Evolutionary conservation across 495 filamentous ascomycete species (phyloP).

Genomic region (Podospora pseudocomata): DNA sequence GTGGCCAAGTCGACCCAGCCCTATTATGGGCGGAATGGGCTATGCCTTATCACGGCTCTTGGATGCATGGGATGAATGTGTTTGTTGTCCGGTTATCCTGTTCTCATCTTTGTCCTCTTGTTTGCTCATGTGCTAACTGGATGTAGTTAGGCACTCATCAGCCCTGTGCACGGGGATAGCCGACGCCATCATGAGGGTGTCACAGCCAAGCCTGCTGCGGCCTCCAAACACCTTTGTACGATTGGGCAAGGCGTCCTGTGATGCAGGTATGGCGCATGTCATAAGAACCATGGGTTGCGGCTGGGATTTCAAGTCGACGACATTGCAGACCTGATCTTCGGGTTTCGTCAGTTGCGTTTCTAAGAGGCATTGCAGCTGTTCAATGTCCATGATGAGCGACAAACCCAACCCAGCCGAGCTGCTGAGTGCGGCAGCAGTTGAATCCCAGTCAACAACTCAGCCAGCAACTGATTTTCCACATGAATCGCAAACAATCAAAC

Average conservation of each 20-base stretch:
- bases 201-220: conserved; percentile 1
- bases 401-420: neutral
- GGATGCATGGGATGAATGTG: neutral
- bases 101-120: neutral
- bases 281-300: neutral
- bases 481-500: neutral
- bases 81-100: neutral
- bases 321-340: neutral
- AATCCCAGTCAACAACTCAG: neutral
- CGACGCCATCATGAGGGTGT: neutral
- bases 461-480: neutral
- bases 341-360: too few relatives aligned
- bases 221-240: neutral
- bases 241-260: neutral
- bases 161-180: neutral
- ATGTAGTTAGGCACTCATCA: neutral
- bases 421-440: neutral
- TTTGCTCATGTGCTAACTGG: neutral
- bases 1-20: conserved; percentile 4
- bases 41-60: neutral
- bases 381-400: neutral
- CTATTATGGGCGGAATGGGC: neutral
- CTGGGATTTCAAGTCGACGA: neutral
- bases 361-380: neutral
- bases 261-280: neutral